These are phyloP conservation scores for Ilyonectria mors-panacis DNA, from an alignment of 2,329 filamentous ascomycete genomes.

Conservation along the genomic window DNA sequence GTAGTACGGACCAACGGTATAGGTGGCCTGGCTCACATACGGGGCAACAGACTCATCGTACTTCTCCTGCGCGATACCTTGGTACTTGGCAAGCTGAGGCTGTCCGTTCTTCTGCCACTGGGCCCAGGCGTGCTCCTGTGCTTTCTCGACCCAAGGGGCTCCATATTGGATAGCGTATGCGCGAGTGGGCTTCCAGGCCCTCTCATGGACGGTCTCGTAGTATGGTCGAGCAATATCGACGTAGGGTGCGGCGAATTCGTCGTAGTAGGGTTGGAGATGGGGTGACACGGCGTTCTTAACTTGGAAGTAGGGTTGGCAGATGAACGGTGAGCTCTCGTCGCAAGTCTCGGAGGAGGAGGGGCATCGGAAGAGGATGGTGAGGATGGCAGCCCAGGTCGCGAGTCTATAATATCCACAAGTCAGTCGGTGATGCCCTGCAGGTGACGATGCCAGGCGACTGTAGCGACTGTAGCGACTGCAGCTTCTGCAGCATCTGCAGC, in stretches of 20 bases:
- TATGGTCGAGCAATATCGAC: constrained; percentile 85
- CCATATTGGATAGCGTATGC: constrained; percentile 80
- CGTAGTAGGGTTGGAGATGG: constrained; percentile 87
- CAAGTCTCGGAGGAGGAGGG: constrained; percentile 79
- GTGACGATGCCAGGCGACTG: neutral
- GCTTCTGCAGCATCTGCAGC: neutral
- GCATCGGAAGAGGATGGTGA: constrained; percentile 87
- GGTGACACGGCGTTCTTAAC: constrained; percentile 76
- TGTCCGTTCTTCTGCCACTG: constrained; percentile 87
- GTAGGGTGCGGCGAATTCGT: constrained; percentile 86
- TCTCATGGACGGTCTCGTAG: constrained; percentile 72
- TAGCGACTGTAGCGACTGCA: no score
- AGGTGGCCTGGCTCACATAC: constrained; percentile 75
- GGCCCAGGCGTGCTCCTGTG: constrained; percentile 73
- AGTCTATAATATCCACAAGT: constrained; percentile 67
- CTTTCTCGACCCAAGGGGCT: constrained; percentile 79
- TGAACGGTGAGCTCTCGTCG: constrained; percentile 77
- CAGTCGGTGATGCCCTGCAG: constrained; percentile 20
- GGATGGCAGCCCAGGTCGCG: constrained; percentile 86
- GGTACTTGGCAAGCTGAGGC: constrained; percentile 79
- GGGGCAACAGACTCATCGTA: constrained; percentile 83
- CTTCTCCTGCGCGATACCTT: constrained; percentile 71
- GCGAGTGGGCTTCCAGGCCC: constrained; percentile 78
- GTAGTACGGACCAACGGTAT: constrained; percentile 79
- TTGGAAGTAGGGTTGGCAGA: constrained; percentile 89